These are phyloP conservation scores for Phytophthora sp. DNA, from an alignment of 352 stramenopile species.

Conservation along the genomic window DNA sequence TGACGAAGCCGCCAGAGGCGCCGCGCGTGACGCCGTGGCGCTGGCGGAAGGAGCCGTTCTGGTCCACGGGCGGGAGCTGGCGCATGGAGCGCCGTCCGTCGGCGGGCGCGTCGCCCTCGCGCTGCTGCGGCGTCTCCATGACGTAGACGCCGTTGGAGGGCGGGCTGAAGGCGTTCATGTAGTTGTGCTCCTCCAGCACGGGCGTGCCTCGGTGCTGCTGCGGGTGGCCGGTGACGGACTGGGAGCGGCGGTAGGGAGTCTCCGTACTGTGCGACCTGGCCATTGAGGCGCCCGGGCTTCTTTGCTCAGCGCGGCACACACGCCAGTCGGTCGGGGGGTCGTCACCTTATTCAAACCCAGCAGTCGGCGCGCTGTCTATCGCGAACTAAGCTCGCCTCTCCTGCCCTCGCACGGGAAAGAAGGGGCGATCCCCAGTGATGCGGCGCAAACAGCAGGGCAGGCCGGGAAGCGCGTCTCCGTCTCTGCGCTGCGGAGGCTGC, in stretches of 20 bases:
- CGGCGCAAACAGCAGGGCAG: slow-evolving; percentile 25
- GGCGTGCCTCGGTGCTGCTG: slow-evolving; percentile 65
- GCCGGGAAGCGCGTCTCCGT: slow-evolving; percentile 14
- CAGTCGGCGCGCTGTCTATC: slow-evolving; percentile 30
- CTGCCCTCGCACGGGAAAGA: slow-evolving; percentile 27
- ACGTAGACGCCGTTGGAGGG: slow-evolving; percentile 67
- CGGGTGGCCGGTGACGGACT: slow-evolving; percentile 39
- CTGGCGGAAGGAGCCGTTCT: slow-evolving; percentile 38
- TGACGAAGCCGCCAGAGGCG: slow-evolving; percentile 41
- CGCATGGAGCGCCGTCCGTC: slow-evolving; percentile 45
- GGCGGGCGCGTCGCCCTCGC: slow-evolving; percentile 25
- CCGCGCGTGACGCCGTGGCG: slow-evolving; percentile 28
- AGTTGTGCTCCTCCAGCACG: slow-evolving; percentile 77
- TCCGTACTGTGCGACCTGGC: slow-evolving; percentile 36
- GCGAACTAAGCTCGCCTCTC: slow-evolving; percentile 18
- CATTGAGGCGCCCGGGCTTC: slow-evolving; percentile 18
- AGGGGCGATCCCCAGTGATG: slow-evolving; percentile 27
- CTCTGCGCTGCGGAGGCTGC: slow-evolving; percentile 1
- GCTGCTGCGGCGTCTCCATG: slow-evolving; percentile 63
- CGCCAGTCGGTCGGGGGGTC: slow-evolving; percentile 13
- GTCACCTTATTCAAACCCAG: slow-evolving; percentile 26
- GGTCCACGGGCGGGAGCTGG: slow-evolving; percentile 41
- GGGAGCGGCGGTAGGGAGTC: slow-evolving; percentile 35
- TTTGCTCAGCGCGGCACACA: neutral
- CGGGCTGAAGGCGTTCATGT: slow-evolving; percentile 59